phyloP scores from a whole-genome alignment of 2,329 filamentous ascomycete species.

The Chaetomium olivaceum region DNA sequence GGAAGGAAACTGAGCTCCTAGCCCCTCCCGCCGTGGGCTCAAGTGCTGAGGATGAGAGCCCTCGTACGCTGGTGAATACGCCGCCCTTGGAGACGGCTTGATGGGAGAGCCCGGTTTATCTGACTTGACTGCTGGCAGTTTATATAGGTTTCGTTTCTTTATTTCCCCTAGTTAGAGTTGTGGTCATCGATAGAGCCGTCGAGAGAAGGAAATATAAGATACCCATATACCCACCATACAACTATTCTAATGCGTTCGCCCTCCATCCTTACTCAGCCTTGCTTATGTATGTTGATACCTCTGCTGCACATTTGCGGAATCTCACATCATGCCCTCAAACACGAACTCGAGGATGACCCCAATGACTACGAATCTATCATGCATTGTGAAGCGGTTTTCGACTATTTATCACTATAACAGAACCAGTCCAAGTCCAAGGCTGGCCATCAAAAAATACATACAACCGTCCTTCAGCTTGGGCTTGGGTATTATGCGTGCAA shows the following conservation, averaged over 20 bases:
- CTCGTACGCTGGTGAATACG: slow-evolving; percentile 34
- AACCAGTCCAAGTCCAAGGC: neutral
- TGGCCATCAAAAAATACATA: neutral
- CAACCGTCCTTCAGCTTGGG: neutral
- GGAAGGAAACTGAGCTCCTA: slow-evolving; percentile 10
- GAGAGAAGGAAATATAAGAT: neutral
- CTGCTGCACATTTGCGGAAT: neutral
- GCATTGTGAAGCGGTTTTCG: neutral
- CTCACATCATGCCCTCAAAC: neutral
- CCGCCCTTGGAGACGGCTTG: slow-evolving; percentile 25
- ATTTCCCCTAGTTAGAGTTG: too few species aligned
- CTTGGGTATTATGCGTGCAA: slow-evolving; percentile 16
- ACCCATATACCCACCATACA: neutral
- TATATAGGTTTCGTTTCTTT: neutral
- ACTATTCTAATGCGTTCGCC: neutral
- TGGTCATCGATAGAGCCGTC: neutral
- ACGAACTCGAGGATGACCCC: neutral
- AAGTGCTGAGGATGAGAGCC: slow-evolving; percentile 28
- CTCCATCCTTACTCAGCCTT: too few species aligned
- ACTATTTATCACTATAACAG: neutral
- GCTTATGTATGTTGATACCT: neutral
- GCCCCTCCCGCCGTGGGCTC: slow-evolving; percentile 13
- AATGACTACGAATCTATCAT: neutral
- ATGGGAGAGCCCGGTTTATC: neutral
- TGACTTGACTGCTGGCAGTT: neutral